phyloP scores from a whole-genome alignment of 176 grass and related monocot species.

The Secale cereale region DNA sequence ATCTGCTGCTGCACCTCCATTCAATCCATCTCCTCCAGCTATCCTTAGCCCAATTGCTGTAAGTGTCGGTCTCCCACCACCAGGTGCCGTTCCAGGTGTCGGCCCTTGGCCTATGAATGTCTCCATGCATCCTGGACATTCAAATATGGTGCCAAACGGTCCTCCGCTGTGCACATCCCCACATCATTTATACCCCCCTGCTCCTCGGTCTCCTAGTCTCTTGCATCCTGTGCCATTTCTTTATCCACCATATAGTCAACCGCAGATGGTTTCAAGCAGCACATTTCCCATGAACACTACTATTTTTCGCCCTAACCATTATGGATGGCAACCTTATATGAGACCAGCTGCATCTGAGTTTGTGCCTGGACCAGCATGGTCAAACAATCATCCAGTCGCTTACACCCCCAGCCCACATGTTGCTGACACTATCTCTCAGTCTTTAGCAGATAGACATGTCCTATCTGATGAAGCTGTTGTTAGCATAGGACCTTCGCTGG shows the following conservation, averaged over 20 bases:
- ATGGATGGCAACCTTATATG: conserved; percentile 86
- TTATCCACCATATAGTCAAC: conserved; percentile 86
- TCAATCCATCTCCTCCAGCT: conserved; percentile 77
- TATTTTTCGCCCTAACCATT: conserved; percentile 75
- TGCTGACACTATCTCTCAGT: conserved; percentile 59
- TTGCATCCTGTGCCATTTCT: conserved; percentile 82
- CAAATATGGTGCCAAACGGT: conserved; percentile 63
- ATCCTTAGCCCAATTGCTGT: conserved; percentile 65
- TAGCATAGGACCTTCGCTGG: conserved; percentile 52
- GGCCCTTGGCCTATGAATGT: conserved; percentile 79
- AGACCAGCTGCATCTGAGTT: conserved; percentile 66
- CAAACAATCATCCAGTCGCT: conserved; percentile 54
- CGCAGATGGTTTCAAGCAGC: conserved; percentile 59
- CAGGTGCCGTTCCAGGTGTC: conserved; percentile 65
- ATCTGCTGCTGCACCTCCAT: conserved; percentile 86
- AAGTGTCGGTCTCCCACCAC: conserved; percentile 60
- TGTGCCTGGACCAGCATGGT: conserved; percentile 65
- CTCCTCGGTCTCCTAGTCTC: conserved; percentile 70
- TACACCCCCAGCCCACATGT: conserved; percentile 45
- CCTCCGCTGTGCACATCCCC: conserved; percentile 88
- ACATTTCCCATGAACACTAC: conserved; percentile 76
- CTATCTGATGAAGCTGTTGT: conserved; percentile 66
- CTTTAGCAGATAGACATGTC: conserved; percentile 59
- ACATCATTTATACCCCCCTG: conserved; percentile 73
- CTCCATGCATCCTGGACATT: conserved; percentile 61